These are phyloP conservation scores for Botryosphaeria dothidea DNA, from an alignment of 2,329 filamentous ascomycete species.

Conservation along the genomic window DNA sequence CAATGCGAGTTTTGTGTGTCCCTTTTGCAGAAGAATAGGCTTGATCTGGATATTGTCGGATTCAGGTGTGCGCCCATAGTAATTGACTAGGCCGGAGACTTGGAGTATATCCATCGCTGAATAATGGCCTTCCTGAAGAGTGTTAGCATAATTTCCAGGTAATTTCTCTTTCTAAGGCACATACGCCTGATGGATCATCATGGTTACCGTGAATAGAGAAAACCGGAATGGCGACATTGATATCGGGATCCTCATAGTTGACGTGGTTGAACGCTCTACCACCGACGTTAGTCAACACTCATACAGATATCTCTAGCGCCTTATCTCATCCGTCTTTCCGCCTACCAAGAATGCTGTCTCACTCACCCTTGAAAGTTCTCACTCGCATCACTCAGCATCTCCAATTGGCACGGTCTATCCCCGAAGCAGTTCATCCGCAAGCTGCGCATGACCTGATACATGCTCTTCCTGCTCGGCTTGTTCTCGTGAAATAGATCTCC, in stretches of 20 bases:
- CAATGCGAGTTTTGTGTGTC: constrained; percentile 84
- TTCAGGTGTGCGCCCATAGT: constrained; percentile 89
- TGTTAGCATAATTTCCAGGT: constrained; percentile 21
- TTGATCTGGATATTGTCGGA: constrained; percentile 92
- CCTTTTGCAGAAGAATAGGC: constrained; percentile 90
- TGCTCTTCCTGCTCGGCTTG: constrained; percentile 89
- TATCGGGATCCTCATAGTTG: constrained; percentile 96
- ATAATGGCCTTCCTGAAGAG: constrained; percentile 70
- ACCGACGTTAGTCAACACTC: neutral
- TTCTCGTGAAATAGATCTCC: constrained; percentile 98
- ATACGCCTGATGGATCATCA: constrained; percentile 85
- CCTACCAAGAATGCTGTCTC: neutral
- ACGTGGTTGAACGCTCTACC: constrained; percentile 78
- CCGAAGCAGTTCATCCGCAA: constrained; percentile 91
- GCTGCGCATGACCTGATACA: constrained; percentile 97
- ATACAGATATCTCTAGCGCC: neutral
- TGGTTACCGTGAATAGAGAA: constrained; percentile 99
- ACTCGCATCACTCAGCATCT: constrained; percentile 90
- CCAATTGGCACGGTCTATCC: constrained; percentile 91
- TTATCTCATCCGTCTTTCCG: neutral
- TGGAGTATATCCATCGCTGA: constrained; percentile 91
- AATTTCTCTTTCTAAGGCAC: constrained; percentile 7
- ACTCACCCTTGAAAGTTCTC: constrained; percentile 76
- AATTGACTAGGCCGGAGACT: constrained; percentile 89
- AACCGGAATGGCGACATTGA: constrained; percentile 94